Percentiles rank a stretch among this genome's conserved stretches.
Conservation (phyloP, 495 filamentous ascomycete species). For the Cudoniella acicularis region DNA sequence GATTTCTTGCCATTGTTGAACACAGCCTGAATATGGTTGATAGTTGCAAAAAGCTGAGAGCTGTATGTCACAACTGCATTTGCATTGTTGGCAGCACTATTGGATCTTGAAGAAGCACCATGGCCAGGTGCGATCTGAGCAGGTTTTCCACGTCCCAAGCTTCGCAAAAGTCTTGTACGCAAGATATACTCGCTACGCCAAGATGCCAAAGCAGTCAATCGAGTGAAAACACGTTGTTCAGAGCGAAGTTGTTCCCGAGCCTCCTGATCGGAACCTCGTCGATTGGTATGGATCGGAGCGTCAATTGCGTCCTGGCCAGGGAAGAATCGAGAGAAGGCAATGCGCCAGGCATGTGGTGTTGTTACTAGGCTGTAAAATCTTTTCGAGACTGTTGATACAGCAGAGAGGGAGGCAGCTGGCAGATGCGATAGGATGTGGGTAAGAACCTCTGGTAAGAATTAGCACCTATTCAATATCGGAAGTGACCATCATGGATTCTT, state of each 20-base stretch:
- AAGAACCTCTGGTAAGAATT: conserved; percentile 65
- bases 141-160: conserved; percentile 73
- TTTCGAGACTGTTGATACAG: conserved; percentile 76
- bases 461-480: conserved; percentile 4
- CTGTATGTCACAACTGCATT: conserved; percentile 72
- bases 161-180: conserved; percentile 77
- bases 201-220: conserved; percentile 73
- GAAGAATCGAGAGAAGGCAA: conserved; percentile 86
- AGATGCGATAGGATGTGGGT: conserved; percentile 91
- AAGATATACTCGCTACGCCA: conserved; percentile 94
- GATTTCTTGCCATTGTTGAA: conserved; percentile 67
- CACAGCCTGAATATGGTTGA: conserved; percentile 71
- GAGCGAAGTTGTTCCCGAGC: conserved; percentile 49
- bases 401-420: conserved; percentile 69
- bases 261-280: conserved; percentile 30
- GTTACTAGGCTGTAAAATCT: conserved; percentile 81
- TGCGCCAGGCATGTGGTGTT: conserved; percentile 85
- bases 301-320: conserved; percentile 58
- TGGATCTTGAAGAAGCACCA: conserved; percentile 40
- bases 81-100: conserved; percentile 46
- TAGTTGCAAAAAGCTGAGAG: conserved; percentile 67
- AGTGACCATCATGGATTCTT: not conserved
- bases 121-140: conserved; percentile 40
- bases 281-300: conserved; percentile 22
- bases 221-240: conserved; percentile 71